Percentiles rank a stretch among this genome's conserved stretches.
These are phyloP conservation scores for Chalciporus sp. DNA, from an alignment of 1,284 basidiomycete species.

Conservation along the genomic window DNA sequence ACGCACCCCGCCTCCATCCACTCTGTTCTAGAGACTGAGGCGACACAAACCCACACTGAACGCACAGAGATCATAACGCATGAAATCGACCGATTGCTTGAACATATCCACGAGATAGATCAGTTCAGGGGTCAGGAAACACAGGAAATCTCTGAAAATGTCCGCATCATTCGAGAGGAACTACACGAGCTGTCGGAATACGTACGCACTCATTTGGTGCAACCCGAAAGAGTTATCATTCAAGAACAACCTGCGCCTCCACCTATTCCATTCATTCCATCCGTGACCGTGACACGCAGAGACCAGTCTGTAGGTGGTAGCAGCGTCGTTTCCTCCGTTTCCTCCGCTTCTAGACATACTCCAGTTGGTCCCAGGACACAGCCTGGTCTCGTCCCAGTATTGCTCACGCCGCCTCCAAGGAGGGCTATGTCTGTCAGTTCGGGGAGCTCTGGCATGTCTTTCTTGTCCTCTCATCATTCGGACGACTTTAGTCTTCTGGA, in stretches of 20 bases:
- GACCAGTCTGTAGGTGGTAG: slow-evolving; percentile 47
- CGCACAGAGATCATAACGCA: slow-evolving; percentile 49
- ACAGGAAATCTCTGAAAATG: slow-evolving; percentile 58
- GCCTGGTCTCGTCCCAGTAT: slow-evolving; percentile 22
- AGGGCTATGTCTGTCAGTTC: slow-evolving; percentile 52
- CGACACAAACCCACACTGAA: slow-evolving; percentile 31
- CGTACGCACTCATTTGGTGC: slow-evolving; percentile 31
- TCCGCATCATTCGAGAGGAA: slow-evolving; percentile 64
- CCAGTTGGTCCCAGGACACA: slow-evolving; percentile 31
- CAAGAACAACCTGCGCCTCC: slow-evolving; percentile 21
- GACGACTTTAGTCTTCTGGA: slow-evolving; percentile 58
- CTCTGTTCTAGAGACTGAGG: slow-evolving; percentile 54
- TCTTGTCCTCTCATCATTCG: slow-evolving; percentile 74
- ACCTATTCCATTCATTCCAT: slow-evolving; percentile 33
- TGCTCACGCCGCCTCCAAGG: slow-evolving; percentile 44
- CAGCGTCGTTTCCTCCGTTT: slow-evolving; percentile 17
- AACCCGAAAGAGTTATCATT: slow-evolving; percentile 21
- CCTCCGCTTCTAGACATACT: slow-evolving; percentile 26
- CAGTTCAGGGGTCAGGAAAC: slow-evolving; percentile 59
- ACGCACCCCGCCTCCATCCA: slow-evolving; percentile 59
- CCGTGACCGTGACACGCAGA: slow-evolving; percentile 22
- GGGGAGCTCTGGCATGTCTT: slow-evolving; percentile 55
- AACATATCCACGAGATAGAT: slow-evolving; percentile 66
- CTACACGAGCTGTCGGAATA: slow-evolving; percentile 57
- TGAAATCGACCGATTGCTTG: slow-evolving; percentile 68